These are phyloP conservation scores for Dicorynia guianensis DNA, from an alignment of 306 rosid species.

Conservation along the genomic window DNA sequence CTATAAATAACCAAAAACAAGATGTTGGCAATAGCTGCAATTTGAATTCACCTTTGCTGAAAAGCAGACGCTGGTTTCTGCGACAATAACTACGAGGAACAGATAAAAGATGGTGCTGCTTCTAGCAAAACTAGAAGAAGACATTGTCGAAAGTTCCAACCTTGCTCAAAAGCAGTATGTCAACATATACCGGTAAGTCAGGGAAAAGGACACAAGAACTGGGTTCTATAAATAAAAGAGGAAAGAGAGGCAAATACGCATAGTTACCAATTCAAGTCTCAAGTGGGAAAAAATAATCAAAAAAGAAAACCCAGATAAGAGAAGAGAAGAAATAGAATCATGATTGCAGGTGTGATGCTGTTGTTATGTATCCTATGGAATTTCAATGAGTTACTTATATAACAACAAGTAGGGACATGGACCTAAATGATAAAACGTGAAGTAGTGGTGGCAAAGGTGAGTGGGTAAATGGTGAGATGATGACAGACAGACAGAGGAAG, in stretches of 20 bases:
- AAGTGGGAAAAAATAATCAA: neutral
- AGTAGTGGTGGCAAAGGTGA: conserved; percentile 18
- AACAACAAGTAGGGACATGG: conserved; percentile 33
- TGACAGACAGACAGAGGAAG: conserved; percentile 31
- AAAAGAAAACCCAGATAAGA: conserved; percentile 5
- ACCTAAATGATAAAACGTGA: conserved; percentile 33
- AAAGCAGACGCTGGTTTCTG: conserved; percentile 53
- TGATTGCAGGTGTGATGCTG: conserved; percentile 25
- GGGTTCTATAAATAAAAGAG: conserved; percentile 17
- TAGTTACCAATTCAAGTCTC: neutral
- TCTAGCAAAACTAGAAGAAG: conserved; percentile 40
- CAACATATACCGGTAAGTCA: conserved; percentile 10
- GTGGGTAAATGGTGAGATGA: conserved; percentile 31
- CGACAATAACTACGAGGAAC: conserved; percentile 50
- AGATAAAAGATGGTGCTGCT: conserved; percentile 40
- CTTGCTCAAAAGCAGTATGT: conserved; percentile 24
- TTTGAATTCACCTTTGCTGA: conserved; percentile 62
- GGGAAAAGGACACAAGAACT: conserved; percentile 10
- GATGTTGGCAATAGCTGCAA: neutral
- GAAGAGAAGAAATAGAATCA: conserved; percentile 35
- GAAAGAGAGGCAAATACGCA: neutral
- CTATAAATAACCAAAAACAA: conserved; percentile 6
- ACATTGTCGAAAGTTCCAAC: conserved; percentile 48
- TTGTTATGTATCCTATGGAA: conserved; percentile 9
- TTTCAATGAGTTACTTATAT: conserved; percentile 7